Evolutionary conservation across 768 basidiomycete species (phyloP).

Genomic region (Suillus fuscotomentosus): DNA sequence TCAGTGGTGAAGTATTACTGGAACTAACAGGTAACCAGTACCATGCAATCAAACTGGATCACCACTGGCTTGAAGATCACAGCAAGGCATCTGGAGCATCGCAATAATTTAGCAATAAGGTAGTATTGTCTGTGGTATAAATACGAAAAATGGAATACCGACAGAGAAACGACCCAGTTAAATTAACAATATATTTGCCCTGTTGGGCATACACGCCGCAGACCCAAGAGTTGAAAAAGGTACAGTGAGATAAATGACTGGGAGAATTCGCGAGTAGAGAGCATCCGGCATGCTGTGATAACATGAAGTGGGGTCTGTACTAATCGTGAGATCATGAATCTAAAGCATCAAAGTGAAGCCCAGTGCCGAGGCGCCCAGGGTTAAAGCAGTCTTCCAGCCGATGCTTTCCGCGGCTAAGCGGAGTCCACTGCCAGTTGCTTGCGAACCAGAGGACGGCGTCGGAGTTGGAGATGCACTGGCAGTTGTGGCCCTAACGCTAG

Average conservation of each 20-base stretch:
- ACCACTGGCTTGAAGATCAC: not conserved
- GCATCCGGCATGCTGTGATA: not conserved
- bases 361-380: conserved; percentile 18
- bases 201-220: not conserved
- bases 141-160: not conserved
- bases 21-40: not conserved
- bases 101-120: conserved; percentile 12
- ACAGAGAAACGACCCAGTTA: not conserved
- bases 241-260: not conserved
- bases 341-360: conserved; percentile 20
- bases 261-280: not conserved
- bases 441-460: not conserved
- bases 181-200: not conserved
- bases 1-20: not conserved
- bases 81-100: not conserved
- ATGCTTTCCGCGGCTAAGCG: conserved; percentile 4
- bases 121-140: conserved; percentile 1
- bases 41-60: not conserved
- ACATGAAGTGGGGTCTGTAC: conserved; percentile 1
- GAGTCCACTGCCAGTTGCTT: conserved; percentile 9
- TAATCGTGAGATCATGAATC: conserved; percentile 1
- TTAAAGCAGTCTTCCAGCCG: conserved; percentile 16
- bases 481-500: not conserved
- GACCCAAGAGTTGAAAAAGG: not conserved
- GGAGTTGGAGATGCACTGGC: not conserved